phyloP scores from a whole-genome alignment of 1,284 basidiomycete species.

The Leccinum fallax region DNA sequence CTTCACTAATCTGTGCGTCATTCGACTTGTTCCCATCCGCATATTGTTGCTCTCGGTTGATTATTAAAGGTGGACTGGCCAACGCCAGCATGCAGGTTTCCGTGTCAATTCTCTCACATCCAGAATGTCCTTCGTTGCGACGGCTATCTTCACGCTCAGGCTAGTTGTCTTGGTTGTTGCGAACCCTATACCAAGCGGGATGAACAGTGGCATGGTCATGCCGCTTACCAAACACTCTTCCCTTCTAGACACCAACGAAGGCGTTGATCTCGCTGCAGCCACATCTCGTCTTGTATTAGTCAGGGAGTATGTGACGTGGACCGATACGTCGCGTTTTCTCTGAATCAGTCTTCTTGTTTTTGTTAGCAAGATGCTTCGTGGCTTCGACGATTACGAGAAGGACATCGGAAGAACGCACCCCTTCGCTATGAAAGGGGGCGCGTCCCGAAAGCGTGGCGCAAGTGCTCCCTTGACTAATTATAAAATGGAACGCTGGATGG shows the following conservation, averaged over 20 bases:
- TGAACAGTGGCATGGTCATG: not conserved
- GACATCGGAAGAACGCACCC: not conserved
- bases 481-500: not conserved
- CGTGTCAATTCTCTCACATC: not conserved
- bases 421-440: not conserved
- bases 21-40: not conserved
- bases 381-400: not conserved
- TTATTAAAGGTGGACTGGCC: not conserved
- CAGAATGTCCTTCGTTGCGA: not conserved
- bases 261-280: not conserved
- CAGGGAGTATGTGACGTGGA: not conserved
- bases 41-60: not conserved
- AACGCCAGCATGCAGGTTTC: not conserved
- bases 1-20: not conserved
- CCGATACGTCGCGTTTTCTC: not conserved
- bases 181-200: not conserved
- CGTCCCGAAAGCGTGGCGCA: not conserved
- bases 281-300: not conserved
- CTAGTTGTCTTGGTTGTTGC: not conserved
- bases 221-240: not conserved
- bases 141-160: not conserved
- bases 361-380: not conserved
- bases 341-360: not conserved
- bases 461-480: not conserved
- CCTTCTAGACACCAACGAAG: not conserved